phyloP scores from a whole-genome alignment of 106 monocot genomes.

The Gastrodia elata region DNA sequence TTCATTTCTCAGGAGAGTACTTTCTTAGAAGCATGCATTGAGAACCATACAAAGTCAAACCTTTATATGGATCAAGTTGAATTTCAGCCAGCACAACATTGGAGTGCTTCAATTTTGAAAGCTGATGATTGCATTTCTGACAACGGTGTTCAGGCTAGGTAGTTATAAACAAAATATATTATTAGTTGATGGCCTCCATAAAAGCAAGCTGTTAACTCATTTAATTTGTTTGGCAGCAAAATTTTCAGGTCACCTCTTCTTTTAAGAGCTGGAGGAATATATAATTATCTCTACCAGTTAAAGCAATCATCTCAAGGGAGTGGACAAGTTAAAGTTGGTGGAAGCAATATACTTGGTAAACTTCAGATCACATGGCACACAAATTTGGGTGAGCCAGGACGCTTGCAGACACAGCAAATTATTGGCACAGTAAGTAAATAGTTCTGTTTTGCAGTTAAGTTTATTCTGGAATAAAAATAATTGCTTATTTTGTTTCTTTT shows the following conservation, averaged over 20 bases:
- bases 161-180: constrained; percentile 7
- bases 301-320: constrained; percentile 28
- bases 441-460: neutral
- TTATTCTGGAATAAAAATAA: neutral
- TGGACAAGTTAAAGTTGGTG: constrained; percentile 52
- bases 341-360: constrained; percentile 89
- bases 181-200: neutral
- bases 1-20: constrained; percentile 57
- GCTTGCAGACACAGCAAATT: constrained; percentile 93
- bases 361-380: constrained; percentile 98
- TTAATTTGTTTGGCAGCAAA: constrained; percentile 27
- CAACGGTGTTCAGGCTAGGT: constrained; percentile 45
- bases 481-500: neutral
- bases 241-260: constrained; percentile 63
- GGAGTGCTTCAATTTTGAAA: constrained; percentile 65
- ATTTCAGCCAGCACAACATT: constrained; percentile 72
- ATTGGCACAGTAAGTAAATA: constrained; percentile 65
- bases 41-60: constrained; percentile 95
- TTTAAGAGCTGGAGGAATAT: constrained; percentile 82
- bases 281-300: constrained; percentile 87
- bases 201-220: neutral
- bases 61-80: constrained; percentile 99
- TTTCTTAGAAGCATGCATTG: constrained; percentile 92
- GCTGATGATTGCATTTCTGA: constrained; percentile 46
- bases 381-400: constrained; percentile 95